phyloP scores from a whole-genome alignment of 2,329 filamentous ascomycete genomes.

The Podosphaera fusca region DNA sequence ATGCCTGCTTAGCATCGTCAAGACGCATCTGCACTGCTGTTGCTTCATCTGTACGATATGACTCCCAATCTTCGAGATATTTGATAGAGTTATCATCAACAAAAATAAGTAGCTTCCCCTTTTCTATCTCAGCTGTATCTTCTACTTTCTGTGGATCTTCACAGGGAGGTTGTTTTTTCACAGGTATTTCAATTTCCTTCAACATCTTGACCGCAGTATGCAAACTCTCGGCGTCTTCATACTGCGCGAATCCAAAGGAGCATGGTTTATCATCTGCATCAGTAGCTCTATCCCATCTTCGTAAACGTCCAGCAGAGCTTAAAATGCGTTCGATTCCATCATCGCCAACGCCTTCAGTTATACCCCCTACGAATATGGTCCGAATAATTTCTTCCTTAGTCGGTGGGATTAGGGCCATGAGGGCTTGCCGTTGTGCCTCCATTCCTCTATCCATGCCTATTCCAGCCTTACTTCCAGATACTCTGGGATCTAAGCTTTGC shows the following conservation, averaged over 20 bases:
- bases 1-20: slow-evolving; percentile 41
- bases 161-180: slow-evolving; percentile 43
- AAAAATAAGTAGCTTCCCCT: slow-evolving; percentile 45
- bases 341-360: slow-evolving; percentile 59
- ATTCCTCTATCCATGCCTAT: slow-evolving; percentile 23
- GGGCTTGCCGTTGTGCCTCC: slow-evolving; percentile 41
- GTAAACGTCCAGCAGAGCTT: slow-evolving; percentile 50
- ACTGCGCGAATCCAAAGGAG: slow-evolving; percentile 89
- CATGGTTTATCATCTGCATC: slow-evolving; percentile 54
- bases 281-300: slow-evolving; percentile 66
- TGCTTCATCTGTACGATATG: slow-evolving; percentile 37
- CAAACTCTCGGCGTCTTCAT: slow-evolving; percentile 74
- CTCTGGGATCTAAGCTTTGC: slow-evolving; percentile 21
- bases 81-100: slow-evolving; percentile 65
- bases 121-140: slow-evolving; percentile 27
- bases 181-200: slow-evolving; percentile 58
- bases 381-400: slow-evolving; percentile 77
- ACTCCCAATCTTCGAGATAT: slow-evolving; percentile 65
- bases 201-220: slow-evolving; percentile 68
- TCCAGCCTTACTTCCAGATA: slow-evolving; percentile 18
- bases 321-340: slow-evolving; percentile 60
- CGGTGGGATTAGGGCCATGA: slow-evolving; percentile 54
- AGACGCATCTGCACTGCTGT: slow-evolving; percentile 41
- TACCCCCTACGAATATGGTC: slow-evolving; percentile 73
- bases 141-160: slow-evolving; percentile 20